Percentiles rank a stretch among this genome's conserved stretches.
phyloP scores from a whole-genome alignment of 164 flowering plant genomes.

The Dillenia turbinata region DNA sequence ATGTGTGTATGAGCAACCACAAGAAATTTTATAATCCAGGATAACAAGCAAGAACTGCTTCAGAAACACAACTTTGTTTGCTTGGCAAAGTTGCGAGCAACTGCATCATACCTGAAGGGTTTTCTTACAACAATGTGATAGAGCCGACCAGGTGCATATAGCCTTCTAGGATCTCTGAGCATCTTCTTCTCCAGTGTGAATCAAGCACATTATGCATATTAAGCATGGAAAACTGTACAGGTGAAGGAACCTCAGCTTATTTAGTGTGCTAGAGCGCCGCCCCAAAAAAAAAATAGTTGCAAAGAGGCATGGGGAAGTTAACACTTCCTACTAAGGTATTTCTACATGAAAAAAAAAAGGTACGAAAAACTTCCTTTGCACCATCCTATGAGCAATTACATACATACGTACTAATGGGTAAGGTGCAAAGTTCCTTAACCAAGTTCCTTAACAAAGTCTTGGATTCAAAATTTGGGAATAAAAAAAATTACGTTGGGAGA shows the following conservation, averaged over 20 bases:
- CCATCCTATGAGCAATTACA: too few species aligned
- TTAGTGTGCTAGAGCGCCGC: neutral
- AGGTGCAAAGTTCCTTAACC: too few species aligned
- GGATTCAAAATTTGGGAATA: too few species aligned
- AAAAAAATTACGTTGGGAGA: too few species aligned
- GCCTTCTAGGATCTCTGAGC: slow-evolving; percentile 90
- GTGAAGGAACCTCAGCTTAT: slow-evolving; percentile 4
- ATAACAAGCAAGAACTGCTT: too few species aligned
- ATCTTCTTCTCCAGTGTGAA: slow-evolving; percentile 76
- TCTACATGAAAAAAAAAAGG: neutral
- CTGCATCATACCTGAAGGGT: slow-evolving; percentile 63
- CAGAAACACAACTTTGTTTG: too few species aligned
- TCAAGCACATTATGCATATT: slow-evolving; percentile 81
- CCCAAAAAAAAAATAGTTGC: slow-evolving; percentile 1
- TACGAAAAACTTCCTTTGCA: too few species aligned
- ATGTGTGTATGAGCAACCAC: too few species aligned
- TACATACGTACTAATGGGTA: too few species aligned
- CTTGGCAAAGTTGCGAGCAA: neutral
- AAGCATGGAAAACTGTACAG: slow-evolving; percentile 89
- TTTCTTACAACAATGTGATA: slow-evolving; percentile 96
- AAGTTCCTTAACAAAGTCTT: too few species aligned
- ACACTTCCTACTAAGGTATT: neutral
- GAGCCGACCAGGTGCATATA: slow-evolving; percentile 97
- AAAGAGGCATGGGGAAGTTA: neutral
- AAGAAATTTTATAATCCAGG: too few species aligned